phyloP scores from a whole-genome alignment of 129 eudicot species.

The Oenanthe sinensis region DNA sequence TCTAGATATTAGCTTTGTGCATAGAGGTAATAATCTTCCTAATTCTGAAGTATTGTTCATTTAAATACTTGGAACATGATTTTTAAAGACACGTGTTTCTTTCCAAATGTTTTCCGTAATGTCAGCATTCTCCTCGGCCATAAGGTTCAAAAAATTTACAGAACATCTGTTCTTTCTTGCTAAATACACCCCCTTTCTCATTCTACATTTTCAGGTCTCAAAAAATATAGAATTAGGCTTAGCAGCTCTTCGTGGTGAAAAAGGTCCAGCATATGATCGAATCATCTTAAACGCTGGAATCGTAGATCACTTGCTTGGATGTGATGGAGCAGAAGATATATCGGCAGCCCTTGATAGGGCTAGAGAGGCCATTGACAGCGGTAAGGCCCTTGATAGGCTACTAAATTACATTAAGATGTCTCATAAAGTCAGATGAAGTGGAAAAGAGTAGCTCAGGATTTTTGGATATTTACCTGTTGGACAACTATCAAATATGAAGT shows the following conservation, averaged over 20 bases:
- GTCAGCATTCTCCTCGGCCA: neutral
- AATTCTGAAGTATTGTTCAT: neutral
- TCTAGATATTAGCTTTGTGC: neutral
- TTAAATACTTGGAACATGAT: neutral
- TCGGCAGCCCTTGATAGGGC: slow-evolving; percentile 78
- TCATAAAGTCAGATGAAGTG: slow-evolving; percentile 37
- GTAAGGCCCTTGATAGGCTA: slow-evolving; percentile 65
- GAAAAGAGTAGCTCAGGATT: neutral
- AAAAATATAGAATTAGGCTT: slow-evolving; percentile 84
- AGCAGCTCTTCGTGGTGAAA: slow-evolving; percentile 86
- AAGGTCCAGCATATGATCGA: slow-evolving; percentile 87
- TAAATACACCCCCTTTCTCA: neutral
- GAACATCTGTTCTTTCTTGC: neutral
- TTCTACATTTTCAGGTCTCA: slow-evolving; percentile 41
- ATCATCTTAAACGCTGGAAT: slow-evolving; percentile 80
- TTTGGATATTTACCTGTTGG: neutral
- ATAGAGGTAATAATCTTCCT: neutral
- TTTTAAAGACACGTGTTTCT: neutral
- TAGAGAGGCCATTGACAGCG: slow-evolving; percentile 91
- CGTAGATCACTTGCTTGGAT: slow-evolving; percentile 90
- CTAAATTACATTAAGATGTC: slow-evolving; percentile 65
- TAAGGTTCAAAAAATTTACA: neutral
- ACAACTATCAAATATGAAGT: neutral
- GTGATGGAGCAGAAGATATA: slow-evolving; percentile 75
- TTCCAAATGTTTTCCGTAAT: neutral